Conservation (phyloP, 2,329 filamentous ascomycete genomes). For the Akanthomyces muscarius region DNA sequence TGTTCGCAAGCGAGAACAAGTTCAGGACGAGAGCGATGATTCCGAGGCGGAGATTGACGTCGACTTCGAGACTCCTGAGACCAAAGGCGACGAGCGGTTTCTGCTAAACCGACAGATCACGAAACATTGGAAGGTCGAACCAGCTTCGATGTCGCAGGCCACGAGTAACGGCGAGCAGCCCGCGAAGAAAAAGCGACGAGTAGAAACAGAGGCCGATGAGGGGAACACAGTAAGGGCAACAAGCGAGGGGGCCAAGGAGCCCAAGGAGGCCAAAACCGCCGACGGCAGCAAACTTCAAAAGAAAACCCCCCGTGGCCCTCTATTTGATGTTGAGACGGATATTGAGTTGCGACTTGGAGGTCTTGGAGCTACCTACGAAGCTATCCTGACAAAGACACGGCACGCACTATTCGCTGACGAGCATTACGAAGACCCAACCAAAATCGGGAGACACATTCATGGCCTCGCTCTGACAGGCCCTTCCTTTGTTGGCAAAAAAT, state of each 20-base stretch:
- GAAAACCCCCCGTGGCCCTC: constrained; percentile 29
- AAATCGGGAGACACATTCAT: too few relatives aligned
- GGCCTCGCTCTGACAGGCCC: constrained; percentile 69
- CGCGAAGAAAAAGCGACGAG: constrained; percentile 32
- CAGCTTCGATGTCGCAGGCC: constrained; percentile 6
- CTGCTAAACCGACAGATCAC: constrained; percentile 41
- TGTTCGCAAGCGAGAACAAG: constrained; percentile 62
- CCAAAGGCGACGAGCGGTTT: constrained; percentile 34
- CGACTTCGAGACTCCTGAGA: constrained; percentile 37
- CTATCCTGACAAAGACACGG: too few relatives aligned
- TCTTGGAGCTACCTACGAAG: constrained; percentile 24
- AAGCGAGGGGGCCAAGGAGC: constrained; percentile 22
- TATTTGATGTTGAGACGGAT: constrained; percentile 30
- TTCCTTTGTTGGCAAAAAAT: constrained; percentile 75
- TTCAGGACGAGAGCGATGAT: constrained; percentile 48
- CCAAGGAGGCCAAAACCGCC: background rate
- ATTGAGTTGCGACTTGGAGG: constrained; percentile 29
- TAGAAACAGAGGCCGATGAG: constrained; percentile 27
- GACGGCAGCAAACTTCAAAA: constrained; percentile 21
- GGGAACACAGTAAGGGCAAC: constrained; percentile 2
- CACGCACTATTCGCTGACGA: too few relatives aligned
- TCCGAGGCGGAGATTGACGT: constrained; percentile 44
- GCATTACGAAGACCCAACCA: too few relatives aligned
- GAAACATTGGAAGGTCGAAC: constrained; percentile 35
- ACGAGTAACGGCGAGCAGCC: constrained; percentile 23